phyloP scores from a whole-genome alignment of 2,329 filamentous ascomycete genomes.

The Dothistroma pini region DNA sequence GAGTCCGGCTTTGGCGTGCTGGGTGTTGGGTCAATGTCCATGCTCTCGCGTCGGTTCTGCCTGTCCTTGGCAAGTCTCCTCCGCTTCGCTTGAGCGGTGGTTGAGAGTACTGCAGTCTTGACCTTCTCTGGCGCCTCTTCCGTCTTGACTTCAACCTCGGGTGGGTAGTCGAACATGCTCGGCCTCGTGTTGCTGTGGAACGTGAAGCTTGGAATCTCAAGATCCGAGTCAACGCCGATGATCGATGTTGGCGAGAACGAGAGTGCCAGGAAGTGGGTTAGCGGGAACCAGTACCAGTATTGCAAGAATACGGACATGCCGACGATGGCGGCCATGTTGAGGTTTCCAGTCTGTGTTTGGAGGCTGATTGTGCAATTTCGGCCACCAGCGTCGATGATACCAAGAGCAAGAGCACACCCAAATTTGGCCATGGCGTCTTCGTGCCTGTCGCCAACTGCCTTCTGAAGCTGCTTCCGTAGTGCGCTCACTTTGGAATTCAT shows the following conservation, averaged over 20 bases:
- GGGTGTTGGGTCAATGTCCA: conserved; percentile 84
- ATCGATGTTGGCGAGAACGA: conserved; percentile 96
- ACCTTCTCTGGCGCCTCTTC: conserved; percentile 93
- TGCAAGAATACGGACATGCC: conserved; percentile 98
- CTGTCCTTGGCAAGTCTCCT: conserved; percentile 92
- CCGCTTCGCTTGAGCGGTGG: conserved; percentile 94
- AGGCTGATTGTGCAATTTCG: conserved; percentile 98
- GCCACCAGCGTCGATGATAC: conserved; percentile 96
- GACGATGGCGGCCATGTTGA: conserved; percentile 98
- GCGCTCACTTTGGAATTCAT: conserved; percentile 96
- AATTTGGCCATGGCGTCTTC: conserved; percentile 99
- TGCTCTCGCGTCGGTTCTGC: conserved; percentile 83
- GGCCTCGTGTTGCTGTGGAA: conserved; percentile 93
- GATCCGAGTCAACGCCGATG: conserved; percentile 88
- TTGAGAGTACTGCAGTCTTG: conserved; percentile 92
- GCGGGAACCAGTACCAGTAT: conserved; percentile 99
- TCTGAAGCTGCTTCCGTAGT: conserved; percentile 89
- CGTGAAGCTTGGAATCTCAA: conserved; percentile 91
- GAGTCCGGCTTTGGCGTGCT: conserved; percentile 65
- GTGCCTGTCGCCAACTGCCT: conserved; percentile 89
- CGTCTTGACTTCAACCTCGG: conserved; percentile 90
- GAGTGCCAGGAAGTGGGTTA: conserved; percentile 93
- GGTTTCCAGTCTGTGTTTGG: conserved; percentile 95
- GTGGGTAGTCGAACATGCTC: conserved; percentile 96
- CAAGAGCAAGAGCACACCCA: conserved; percentile 85